phyloP scores from a whole-genome alignment of 352 stramenopile genomes.

The Thraustochytrium sp. region DNA sequence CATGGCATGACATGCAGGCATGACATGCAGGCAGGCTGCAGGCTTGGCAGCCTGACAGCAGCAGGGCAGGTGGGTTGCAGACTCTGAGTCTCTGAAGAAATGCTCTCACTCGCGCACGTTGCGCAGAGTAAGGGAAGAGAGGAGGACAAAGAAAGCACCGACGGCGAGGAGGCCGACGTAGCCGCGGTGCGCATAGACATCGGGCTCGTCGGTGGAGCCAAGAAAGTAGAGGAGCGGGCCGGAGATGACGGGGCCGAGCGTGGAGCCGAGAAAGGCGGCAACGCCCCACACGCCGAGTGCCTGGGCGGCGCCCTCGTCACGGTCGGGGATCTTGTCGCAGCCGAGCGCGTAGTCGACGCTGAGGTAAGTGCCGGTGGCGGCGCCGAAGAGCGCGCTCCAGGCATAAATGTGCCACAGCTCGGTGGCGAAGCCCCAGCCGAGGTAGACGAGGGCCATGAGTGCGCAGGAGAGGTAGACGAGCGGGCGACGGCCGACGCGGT shows the following conservation, averaged over 20 bases:
- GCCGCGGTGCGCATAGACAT: conserved; percentile 1
- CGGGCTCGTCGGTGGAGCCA: not conserved
- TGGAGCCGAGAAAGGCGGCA: conserved; percentile 43
- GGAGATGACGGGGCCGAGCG: conserved; percentile 24
- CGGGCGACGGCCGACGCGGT: conserved; percentile 23
- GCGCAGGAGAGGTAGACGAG: conserved; percentile 41
- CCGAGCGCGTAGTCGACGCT: conserved; percentile 42
- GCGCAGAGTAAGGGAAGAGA: not conserved
- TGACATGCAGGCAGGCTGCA: too few relatives aligned
- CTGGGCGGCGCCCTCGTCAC: conserved; percentile 8
- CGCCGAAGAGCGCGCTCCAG: conserved; percentile 31
- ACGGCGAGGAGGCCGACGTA: conserved; percentile 37
- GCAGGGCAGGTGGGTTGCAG: too few relatives aligned
- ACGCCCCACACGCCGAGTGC: conserved; percentile 44
- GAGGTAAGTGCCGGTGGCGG: conserved; percentile 44
- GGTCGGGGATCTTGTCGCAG: conserved; percentile 35
- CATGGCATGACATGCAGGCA: too few relatives aligned
- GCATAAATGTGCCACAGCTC: conserved; percentile 14
- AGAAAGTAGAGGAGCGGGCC: conserved; percentile 41
- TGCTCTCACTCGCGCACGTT: not conserved
- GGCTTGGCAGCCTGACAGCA: too few relatives aligned
- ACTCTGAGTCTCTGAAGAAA: too few relatives aligned
- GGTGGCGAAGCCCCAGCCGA: conserved; percentile 25
- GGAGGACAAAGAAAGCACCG: conserved; percentile 6
- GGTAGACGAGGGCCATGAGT: conserved; percentile 30